These are phyloP conservation scores for Zymoseptoria tritici DNA, from an alignment of 2,329 filamentous ascomycete species.

Conservation along the genomic window DNA sequence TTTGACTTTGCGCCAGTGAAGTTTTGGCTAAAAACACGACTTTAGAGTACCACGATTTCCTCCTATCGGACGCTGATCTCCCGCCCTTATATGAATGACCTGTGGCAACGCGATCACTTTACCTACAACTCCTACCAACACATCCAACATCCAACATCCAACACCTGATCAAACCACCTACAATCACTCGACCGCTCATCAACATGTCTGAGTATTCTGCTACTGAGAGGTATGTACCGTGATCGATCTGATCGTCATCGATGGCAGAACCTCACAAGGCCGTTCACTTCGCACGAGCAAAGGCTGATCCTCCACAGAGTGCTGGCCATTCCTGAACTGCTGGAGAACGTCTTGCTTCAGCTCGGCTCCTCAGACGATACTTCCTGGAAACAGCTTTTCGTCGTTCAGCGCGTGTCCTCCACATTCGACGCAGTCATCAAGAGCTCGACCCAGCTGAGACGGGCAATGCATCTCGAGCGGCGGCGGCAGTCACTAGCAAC, in stretches of 20 bases:
- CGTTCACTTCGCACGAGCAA: neutral
- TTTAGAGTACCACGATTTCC: neutral
- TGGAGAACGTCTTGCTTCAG: conserved; percentile 15
- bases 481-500: neutral
- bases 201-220: neutral
- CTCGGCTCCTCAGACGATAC: conserved; percentile 8
- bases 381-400: conserved; percentile 16
- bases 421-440: conserved; percentile 12
- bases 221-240: neutral
- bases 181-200: neutral
- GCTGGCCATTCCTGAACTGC: conserved; percentile 14
- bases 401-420: conserved; percentile 14
- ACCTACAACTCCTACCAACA: neutral
- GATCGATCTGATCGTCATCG: neutral
- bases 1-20: neutral
- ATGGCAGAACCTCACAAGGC: too few species aligned
- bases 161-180: neutral
- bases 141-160: neutral
- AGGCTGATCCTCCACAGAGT: neutral
- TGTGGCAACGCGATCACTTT: neutral
- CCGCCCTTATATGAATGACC: neutral
- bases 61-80: neutral
- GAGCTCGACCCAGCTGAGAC: conserved; percentile 12
- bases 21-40: neutral
- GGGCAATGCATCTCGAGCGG: conserved; percentile 13